Evolutionary conservation across 306 rosid genomes (phyloP).

Genomic region (Vicia sativa): DNA sequence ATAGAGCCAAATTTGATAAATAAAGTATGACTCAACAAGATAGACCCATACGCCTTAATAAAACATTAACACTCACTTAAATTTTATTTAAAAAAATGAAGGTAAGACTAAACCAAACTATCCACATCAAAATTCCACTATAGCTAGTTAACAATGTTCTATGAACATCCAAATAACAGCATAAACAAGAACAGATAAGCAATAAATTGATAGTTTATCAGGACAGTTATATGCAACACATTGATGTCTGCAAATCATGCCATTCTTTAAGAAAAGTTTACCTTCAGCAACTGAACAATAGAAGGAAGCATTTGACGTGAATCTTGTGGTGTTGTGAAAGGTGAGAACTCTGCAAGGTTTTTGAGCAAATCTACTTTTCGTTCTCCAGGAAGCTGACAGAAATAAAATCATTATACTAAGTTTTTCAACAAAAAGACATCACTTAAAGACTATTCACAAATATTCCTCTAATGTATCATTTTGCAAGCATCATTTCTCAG

Average conservation of each 20-base stretch:
- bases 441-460: background rate
- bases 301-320: slow-evolving; percentile 98
- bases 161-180: slow-evolving; percentile 28
- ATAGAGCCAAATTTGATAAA: background rate
- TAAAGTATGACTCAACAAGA: background rate
- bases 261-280: slow-evolving; percentile 37
- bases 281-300: slow-evolving; percentile 87
- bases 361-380: slow-evolving; percentile 90
- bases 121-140: slow-evolving; percentile 27
- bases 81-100: background rate
- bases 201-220: slow-evolving; percentile 5
- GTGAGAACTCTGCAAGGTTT: slow-evolving; percentile 94
- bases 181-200: slow-evolving; percentile 17
- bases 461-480: background rate
- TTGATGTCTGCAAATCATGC: slow-evolving; percentile 11
- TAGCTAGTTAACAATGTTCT: slow-evolving; percentile 10
- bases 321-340: slow-evolving; percentile 86
- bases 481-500: too few relatives aligned
- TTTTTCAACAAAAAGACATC: slow-evolving; percentile 11
- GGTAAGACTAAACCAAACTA: background rate
- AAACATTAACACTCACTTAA: slow-evolving; percentile 17
- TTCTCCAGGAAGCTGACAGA: slow-evolving; percentile 84
- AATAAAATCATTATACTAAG: slow-evolving; percentile 24
- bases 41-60: slow-evolving; percentile 3
- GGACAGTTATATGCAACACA: slow-evolving; percentile 13